Evolutionary conservation across 2,329 filamentous ascomycete genomes (phyloP), one percentile per base, ranked within the genome.

Genomic region (Geosmithia flava): DNA sequence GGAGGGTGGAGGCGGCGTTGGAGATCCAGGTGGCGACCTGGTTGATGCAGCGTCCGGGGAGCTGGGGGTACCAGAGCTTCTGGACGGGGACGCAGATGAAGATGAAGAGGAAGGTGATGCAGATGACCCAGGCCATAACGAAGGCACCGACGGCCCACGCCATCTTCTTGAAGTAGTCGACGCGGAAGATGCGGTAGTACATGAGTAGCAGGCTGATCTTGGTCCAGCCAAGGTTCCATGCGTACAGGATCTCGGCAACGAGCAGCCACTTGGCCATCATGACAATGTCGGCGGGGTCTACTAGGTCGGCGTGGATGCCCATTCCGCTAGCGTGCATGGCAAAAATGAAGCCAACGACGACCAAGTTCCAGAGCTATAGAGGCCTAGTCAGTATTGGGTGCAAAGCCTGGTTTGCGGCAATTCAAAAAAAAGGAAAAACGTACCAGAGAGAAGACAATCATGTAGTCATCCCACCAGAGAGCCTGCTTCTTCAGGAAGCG

Each of bases 161-260:
- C 54, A 64, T 64, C 50, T 60, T 66, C 53, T 67, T 66, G 51
- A 75, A 69, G 49, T 62, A 64, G 0, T 60, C 59, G 4, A 68
- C 59, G 19, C 61, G 68, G 56, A 76, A 76, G 52, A 76, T 72
- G 54, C 71, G 70, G 54, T 66, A 67, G 60, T 75, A 76, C 70
- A 76, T 73, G 42, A 74, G 57, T 43, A 77, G 54, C 20, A 76
- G 60, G 46, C 67, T 68, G 15, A 74, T 48, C 53, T 75, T 77
- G n/a, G 71, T 71, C 59, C 71, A 66, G 40, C 66, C 68, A 3
- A 74, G 58, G 29, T 70, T 72, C 54, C 64, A 72, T 23, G 63
- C 67, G 53, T 74, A 74, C 40, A 73, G 58, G 48, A 72, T 62
- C 54, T 73, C 70, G 20, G 67, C 69, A 11, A 69, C 66, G 13